Evolutionary conservation across 495 filamentous ascomycete genomes (phyloP), one percentile per base, ranked within the genome.

Genomic region (Penicillium steckii): DNA sequence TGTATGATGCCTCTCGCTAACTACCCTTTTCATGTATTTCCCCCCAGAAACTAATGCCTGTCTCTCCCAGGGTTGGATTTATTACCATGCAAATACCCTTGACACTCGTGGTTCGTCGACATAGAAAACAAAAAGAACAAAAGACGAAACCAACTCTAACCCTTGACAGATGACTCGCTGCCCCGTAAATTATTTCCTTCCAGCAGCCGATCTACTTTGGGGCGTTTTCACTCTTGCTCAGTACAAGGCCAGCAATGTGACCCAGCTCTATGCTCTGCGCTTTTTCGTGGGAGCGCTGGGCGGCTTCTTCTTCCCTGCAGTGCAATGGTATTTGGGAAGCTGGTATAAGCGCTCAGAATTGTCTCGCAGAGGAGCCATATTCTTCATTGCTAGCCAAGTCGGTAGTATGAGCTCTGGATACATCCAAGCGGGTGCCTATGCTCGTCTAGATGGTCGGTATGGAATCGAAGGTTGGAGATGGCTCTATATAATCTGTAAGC

Each of bases 241-340:
- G 40, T 73, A 67, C 57, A 67, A 71, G 48, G 60, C 60, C 15
- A 65, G 33, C 46, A 66, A 42, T 37, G 60, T 64, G 12, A 64
- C 60, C 6, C 52, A 61, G 17, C 55, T 66, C 5, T 64, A 64
- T 38, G 74, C 82, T 22, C 74, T 89, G 41, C 85, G 90, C 17
- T 92, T 94, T 74, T 94, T 95, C 70, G 80, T 95, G 43, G 90
- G 90, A 25, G 90, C 93, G 47, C 80, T 95, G 3, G 90, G 89
- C 30, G 90, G 85, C 0, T 77, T 79, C 21, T 95, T 94, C 59
- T 90, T 94, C 4, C 90, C 90, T 5, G 64, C 61, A 4, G 60
- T 64, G 0, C 57, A 64, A 35, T 64, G 57, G 60, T 61, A 61
- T 38, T 49, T 71, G 13, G 68, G 68, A 22, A 49, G 65, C 18